Conservation (phyloP, 352 stramenopile genomes). For the Phytophthora niederhauseri region DNA sequence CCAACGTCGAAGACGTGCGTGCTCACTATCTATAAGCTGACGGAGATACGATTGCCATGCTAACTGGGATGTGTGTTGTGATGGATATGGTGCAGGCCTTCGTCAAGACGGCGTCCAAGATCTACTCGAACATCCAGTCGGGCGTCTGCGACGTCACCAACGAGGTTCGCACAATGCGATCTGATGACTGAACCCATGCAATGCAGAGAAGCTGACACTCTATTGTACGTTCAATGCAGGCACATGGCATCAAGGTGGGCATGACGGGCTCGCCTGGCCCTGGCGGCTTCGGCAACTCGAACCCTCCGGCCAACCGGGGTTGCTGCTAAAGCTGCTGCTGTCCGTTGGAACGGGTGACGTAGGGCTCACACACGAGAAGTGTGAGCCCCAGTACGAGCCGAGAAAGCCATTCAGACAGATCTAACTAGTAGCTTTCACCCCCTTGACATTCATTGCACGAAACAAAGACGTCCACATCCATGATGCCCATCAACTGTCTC, state of each 20-base stretch:
- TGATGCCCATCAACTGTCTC: background rate
- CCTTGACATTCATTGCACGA: background rate
- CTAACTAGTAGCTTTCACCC: conserved; percentile 24
- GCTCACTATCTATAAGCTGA: background rate
- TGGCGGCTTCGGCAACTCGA: conserved; percentile 81
- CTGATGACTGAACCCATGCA: background rate
- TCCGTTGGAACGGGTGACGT: conserved; percentile 10
- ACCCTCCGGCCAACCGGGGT: conserved; percentile 67
- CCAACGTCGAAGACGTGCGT: conserved; percentile 98
- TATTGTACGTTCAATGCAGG: conserved; percentile 33
- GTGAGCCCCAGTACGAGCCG: background rate
- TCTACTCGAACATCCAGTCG: conserved; percentile 96
- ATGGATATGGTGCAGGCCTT: conserved; percentile 76
- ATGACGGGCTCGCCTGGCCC: conserved; percentile 84
- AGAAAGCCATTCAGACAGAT: conserved; percentile 22
- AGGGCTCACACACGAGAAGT: background rate
- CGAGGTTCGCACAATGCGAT: conserved; percentile 61
- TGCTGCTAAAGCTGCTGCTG: conserved; percentile 68
- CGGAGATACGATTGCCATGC: background rate
- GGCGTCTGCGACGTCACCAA: conserved; percentile 96
- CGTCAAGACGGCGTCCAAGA: conserved; percentile 96
- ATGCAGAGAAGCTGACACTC: background rate
- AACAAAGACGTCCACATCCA: background rate
- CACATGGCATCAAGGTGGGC: conserved; percentile 90
- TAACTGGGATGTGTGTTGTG: conserved; percentile 4